Percentiles rank a stretch among this genome's conserved stretches.
phyloP scores from a whole-genome alignment of 257 asterid species.

The Apocynum venetum region DNA sequence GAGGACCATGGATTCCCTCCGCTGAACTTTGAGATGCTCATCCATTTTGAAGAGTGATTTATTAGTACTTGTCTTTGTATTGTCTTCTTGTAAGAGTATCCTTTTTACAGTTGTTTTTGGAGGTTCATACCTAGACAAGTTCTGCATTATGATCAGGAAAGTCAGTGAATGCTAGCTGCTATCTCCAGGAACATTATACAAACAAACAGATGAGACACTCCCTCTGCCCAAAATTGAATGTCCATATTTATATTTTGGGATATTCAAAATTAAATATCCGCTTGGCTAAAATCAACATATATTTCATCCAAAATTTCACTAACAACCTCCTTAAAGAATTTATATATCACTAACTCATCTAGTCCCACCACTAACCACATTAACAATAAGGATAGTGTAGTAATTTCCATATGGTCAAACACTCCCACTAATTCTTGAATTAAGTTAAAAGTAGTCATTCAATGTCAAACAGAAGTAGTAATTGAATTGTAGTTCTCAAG shows the following conservation, averaged over 20 bases:
- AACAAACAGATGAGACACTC: neutral
- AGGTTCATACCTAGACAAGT: conserved; percentile 64
- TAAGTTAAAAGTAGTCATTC: too few relatives aligned
- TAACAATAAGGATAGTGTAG: too few relatives aligned
- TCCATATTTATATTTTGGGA: too few relatives aligned
- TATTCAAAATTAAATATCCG: too few relatives aligned
- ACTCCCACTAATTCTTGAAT: too few relatives aligned
- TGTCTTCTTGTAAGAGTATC: conserved; percentile 50
- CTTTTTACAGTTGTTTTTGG: conserved; percentile 79
- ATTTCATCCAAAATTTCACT: neutral
- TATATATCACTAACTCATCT: too few relatives aligned
- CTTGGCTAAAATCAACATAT: too few relatives aligned
- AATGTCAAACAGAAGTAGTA: too few relatives aligned
- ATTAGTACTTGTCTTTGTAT: conserved; percentile 38
- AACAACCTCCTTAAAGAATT: too few relatives aligned
- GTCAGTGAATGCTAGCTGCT: neutral
- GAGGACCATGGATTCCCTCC: conserved; percentile 40
- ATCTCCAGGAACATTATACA: neutral
- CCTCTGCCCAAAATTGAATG: too few relatives aligned
- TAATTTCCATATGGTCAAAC: too few relatives aligned
- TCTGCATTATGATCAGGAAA: conserved; percentile 40
- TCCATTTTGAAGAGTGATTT: conserved; percentile 40
- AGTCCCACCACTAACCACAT: too few relatives aligned
- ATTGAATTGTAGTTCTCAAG: neutral
- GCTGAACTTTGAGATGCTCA: conserved; percentile 43